Evolutionary conservation across 306 rosid species (phyloP).

Genomic region (Lathyrus sativus): DNA sequence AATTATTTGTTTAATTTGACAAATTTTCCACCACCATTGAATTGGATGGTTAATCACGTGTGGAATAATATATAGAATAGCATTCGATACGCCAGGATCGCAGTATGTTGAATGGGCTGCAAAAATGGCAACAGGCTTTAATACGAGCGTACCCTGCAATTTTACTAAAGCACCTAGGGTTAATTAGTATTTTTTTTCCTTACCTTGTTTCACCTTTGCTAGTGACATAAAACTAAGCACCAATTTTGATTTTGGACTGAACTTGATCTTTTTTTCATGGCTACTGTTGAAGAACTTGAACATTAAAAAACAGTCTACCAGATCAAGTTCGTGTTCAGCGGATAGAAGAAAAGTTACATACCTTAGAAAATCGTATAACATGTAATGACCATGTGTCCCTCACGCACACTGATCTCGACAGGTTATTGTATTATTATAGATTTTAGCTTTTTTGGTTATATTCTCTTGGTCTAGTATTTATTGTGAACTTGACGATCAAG

Average conservation of each 20-base stretch:
- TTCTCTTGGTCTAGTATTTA: conserved; percentile 9
- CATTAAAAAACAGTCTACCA: conserved; percentile 86
- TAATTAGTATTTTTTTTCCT: neutral
- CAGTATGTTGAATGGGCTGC: too few species aligned
- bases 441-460: neutral
- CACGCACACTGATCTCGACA: too few species aligned
- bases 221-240: neutral
- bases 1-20: too few species aligned
- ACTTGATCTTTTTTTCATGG: conserved; percentile 14
- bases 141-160: conserved; percentile 1
- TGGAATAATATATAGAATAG: too few species aligned
- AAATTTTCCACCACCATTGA: too few species aligned
- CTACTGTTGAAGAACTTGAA: conserved; percentile 66
- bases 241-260: conserved; percentile 11
- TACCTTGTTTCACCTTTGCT: conserved; percentile 12
- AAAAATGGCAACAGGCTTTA: too few species aligned
- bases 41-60: too few species aligned
- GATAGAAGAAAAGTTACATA: conserved; percentile 68
- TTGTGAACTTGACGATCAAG: conserved; percentile 45
- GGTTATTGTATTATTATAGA: conserved; percentile 32
- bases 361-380: conserved; percentile 78
- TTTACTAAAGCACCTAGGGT: neutral
- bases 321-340: conserved; percentile 85
- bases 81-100: too few species aligned
- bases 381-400: conserved; percentile 93